Evolutionary conservation across 148 eudicot species (phyloP), one percentile per base, ranked within the genome.

Genomic region (Talinum fruticosum): DNA sequence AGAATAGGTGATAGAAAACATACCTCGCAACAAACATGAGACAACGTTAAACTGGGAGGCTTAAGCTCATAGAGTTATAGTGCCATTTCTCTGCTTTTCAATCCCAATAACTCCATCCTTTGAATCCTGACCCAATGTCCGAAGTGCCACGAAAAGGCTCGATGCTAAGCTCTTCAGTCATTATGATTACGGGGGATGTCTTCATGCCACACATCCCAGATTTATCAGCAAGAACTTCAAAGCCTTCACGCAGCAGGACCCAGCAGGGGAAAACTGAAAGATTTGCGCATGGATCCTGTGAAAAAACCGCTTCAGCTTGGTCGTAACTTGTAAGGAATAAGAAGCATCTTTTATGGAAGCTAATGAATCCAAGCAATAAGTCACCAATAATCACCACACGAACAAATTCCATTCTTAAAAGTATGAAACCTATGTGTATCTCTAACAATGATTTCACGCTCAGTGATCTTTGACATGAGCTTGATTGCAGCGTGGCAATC

Each of bases 321-420:
- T 59, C 12, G 65, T 24, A n/a, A 23, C 0, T 24, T 59, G 28
- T 24, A 28, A n/a, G 66, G 1, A 28, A 10, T 2, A n/a, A n/a
- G 6, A 1, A n/a, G 3, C 1, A 12, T n/a, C 23, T 26, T 62
- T 73, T 21, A 65, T 57, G 69, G 69, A 70, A 54, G 5, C 37
- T 16, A 24, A 10, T 34, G 16, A 61, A 8, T 6, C 24, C 14
- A 33, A 54, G 16, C 74, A 51, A 32, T 3, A 75, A 28, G 61
- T 89, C 81, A 91, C 96, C 96, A 91, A 73, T 91, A 90, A 82
- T 91, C 96, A 75, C 88, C 84, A 78, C 96, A 91, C 10, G 96
- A 91, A 79, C 96, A 91, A 75, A 77, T 69, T 18, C 96, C 96
- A 28, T 84, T 73, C 54, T 74, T 82, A 74, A 89, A 91, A 37